These are phyloP conservation scores for Pseudognaphalium luteoalbum DNA, from an alignment of 129 eudicot species.

Conservation along the genomic window DNA sequence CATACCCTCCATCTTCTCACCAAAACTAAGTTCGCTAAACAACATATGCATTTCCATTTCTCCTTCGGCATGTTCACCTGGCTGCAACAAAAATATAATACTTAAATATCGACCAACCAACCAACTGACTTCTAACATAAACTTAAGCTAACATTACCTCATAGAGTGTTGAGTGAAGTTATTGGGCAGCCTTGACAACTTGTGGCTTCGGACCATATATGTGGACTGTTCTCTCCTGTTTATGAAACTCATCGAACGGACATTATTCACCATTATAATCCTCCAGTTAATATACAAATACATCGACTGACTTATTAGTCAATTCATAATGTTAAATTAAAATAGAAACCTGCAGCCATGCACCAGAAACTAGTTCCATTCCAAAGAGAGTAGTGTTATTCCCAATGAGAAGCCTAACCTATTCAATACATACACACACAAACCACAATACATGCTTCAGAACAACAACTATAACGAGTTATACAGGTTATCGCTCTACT, in stretches of 20 bases:
- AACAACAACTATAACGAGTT: background rate
- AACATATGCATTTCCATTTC: background rate
- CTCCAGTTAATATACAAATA: background rate
- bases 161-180: background rate
- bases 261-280: background rate
- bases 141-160: background rate
- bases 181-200: background rate
- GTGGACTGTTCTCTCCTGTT: background rate
- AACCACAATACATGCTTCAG: background rate
- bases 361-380: slow-evolving; percentile 27
- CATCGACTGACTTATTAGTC: background rate
- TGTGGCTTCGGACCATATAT: background rate
- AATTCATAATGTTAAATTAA: background rate
- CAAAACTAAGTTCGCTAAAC: background rate
- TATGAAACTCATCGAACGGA: background rate
- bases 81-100: too few relatives aligned
- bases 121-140: background rate
- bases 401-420: slow-evolving; percentile 8
- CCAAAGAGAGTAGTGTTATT: background rate
- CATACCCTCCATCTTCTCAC: background rate
- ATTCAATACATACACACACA: background rate
- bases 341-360: slow-evolving; percentile 19
- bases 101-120: background rate
- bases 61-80: background rate
- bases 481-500: background rate